Evolutionary conservation across 345 rosid species (phyloP), one percentile per base, ranked within the genome.

Genomic region (Brassica carinata): DNA sequence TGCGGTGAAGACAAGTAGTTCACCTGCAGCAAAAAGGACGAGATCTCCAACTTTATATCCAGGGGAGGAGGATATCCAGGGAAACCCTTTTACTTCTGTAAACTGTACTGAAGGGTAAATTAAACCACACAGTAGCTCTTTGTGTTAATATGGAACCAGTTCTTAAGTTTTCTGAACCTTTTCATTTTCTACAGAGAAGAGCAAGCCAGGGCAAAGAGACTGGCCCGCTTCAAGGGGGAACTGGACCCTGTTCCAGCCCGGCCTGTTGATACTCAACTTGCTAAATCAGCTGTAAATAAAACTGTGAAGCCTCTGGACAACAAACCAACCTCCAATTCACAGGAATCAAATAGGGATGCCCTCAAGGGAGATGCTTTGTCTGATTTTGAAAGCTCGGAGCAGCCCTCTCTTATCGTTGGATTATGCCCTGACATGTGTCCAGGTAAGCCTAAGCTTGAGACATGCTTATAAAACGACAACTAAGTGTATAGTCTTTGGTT

Each of bases 381-480:
- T 80, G 90, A 90, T 78, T 67, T 73, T 80, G 96, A 87, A 67
- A 85, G 85, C 84, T 67, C 69, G 57, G 93, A 84, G 81, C 76
- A 87, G 66, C 81, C 92, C 63, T 82, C 78, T 79, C 72, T 87
- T 81, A 93, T 93, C 73, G 78, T 85, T 67, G 98, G 98, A 26
- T 77, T 86, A 80, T 93, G 98, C 85, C 96, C 88, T 71, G 96
- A 93, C 83, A 93, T 93, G 98, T 93, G 98, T 79, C 98, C 98
- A 66, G 98, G 98, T 91, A 93, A 75, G 84, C 71, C 61, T 79
- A 75, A 67, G 77, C 67, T 62, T 29, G 70, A 73, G 79, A 71
- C 59, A 67, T 58, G 71, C 62, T 71, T 71, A 38, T 58, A 26
- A 51, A 51, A 27, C 11, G 65, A 75, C 71, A 48, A 64, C 57